A percentile compares a stretch with the other conserved stretches of the same genome.
These are phyloP conservation scores for Globisporangium parvum DNA, from an alignment of 352 stramenopile genomes.

Conservation along the genomic window DNA sequence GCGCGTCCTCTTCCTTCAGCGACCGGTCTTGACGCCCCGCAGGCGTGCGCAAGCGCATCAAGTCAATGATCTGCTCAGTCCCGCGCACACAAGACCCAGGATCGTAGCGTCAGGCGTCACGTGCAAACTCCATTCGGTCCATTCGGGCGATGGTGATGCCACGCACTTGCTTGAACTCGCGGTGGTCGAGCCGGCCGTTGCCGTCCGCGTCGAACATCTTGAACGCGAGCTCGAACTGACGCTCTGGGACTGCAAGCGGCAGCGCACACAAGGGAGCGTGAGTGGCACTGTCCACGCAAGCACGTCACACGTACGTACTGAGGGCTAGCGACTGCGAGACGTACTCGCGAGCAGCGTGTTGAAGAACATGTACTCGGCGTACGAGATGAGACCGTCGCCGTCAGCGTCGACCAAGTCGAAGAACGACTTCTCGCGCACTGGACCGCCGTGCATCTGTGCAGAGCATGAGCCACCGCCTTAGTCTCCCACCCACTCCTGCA, in stretches of 20 bases:
- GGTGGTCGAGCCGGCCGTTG: constrained; percentile 74
- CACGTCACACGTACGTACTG: too few relatives aligned
- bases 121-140: too few relatives aligned
- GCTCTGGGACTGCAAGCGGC: constrained; percentile 80
- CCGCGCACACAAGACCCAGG: neutral
- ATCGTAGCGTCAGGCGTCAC: too few relatives aligned
- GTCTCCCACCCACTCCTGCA: too few relatives aligned
- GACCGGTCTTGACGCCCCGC: constrained; percentile 75
- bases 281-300: too few relatives aligned
- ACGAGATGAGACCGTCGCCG: constrained; percentile 83
- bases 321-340: too few relatives aligned
- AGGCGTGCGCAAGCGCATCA: constrained; percentile 75
- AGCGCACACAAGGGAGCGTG: too few relatives aligned
- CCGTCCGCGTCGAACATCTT: constrained; percentile 87
- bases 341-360: constrained; percentile 79
- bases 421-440: constrained; percentile 59
- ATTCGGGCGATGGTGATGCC: too few relatives aligned
- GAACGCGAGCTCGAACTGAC: constrained; percentile 85
- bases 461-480: neutral
- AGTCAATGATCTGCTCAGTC: constrained; percentile 73
- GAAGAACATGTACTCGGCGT: constrained; percentile 89
- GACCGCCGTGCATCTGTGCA: constrained; percentile 46
- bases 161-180: constrained; percentile 79
- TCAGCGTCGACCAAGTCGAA: constrained; percentile 84
- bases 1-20: constrained; percentile 65